phyloP scores from a whole-genome alignment of 495 filamentous ascomycete genomes.

The Hypoxylon fragiforme region DNA sequence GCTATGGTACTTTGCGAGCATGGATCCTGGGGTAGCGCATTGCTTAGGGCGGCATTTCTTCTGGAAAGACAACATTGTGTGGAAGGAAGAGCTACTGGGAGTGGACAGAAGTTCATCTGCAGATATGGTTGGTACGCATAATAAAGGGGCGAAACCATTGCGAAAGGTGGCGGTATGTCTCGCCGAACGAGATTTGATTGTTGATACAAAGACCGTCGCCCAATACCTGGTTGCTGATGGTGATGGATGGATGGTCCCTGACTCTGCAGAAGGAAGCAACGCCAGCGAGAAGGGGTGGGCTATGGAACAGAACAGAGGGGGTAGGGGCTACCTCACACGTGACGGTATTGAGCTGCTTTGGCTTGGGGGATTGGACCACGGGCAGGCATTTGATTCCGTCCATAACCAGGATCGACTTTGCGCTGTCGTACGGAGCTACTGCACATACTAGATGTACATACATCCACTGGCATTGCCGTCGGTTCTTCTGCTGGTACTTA shows the following conservation, averaged over 20 bases:
- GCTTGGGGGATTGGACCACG: conserved; percentile 67
- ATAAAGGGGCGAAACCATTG: conserved; percentile 2
- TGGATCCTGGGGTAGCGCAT: conserved; percentile 63
- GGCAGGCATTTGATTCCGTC: conserved; percentile 63
- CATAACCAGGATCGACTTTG: conserved; percentile 47
- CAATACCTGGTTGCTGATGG: conserved; percentile 55
- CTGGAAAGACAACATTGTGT: conserved; percentile 68
- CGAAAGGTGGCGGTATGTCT: conserved; percentile 59
- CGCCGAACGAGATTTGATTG: conserved; percentile 65
- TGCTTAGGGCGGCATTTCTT: conserved; percentile 65
- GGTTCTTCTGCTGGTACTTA: conserved; percentile 6
- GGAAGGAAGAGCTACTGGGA: conserved; percentile 61
- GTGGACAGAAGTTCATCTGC: conserved; percentile 10
- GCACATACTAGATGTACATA: conserved; percentile 26
- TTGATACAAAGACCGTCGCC: conserved; percentile 60
- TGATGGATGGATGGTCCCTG: conserved; percentile 23
- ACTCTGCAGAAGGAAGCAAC: conserved; percentile 18
- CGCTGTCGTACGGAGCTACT: conserved; percentile 47
- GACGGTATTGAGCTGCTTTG: conserved; percentile 62
- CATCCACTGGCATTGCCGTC: conserved; percentile 7
- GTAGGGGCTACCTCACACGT: conserved; percentile 44
- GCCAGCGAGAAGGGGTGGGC: conserved; percentile 10
- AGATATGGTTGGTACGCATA: conserved; percentile 20
- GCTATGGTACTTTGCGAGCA: conserved; percentile 68
- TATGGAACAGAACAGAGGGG: conserved; percentile 12